Evolutionary conservation across 139 green algal genomes (phyloP), one percentile per base, ranked within the genome.

Genomic region (Auxenochlorella pyrenoidosa): DNA sequence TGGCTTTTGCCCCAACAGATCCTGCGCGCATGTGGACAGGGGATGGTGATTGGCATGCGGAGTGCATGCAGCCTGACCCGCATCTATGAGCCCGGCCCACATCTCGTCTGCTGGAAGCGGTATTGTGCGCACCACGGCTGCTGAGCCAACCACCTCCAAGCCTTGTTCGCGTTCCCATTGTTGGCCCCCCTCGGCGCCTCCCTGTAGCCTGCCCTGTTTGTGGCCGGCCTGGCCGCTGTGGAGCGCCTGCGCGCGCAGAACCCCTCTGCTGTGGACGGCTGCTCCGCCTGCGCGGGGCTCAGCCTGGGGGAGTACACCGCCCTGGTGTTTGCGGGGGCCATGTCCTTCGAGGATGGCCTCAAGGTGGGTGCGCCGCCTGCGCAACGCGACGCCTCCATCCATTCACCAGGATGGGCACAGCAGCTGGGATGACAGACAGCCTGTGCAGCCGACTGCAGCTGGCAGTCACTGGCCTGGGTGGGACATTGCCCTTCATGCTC

Each of bases 221-320:
- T 99, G 54, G 95, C 95, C 28, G 95, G 95, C 15, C 91, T 98
- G 80, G 96, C 95, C 24, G 97, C 97, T 0, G 94, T 97, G 28
- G 96, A 98, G 90, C 86, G 90, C 66, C 85, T 97, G 73, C 86
- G 88, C 2, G 24, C 84, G 1, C 83, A 94, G 43, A 88, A 95
- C 78, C 79, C 94, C 22, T 75, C 63, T 44, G 78, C 82, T 28
- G 88, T 96, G n/a, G 88, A 89, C 2, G 34, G 38, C 47, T 93
- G 83, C 85, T 59, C 51, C 28, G 93, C 90, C n/a, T 88, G 82
- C 24, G 96, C 96, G 24, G 96, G 96, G 0, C 95, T 99, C 54
- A 95, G 89, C 66, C 92, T 98, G 78, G 97, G 97, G 5, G 97
- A 99, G 92, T 99, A 98, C 94, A 92, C 89, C 54, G 97, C 97